These are phyloP conservation scores for Nicotiana paniculata DNA, from an alignment of 257 asterid species.

Conservation along the genomic window DNA sequence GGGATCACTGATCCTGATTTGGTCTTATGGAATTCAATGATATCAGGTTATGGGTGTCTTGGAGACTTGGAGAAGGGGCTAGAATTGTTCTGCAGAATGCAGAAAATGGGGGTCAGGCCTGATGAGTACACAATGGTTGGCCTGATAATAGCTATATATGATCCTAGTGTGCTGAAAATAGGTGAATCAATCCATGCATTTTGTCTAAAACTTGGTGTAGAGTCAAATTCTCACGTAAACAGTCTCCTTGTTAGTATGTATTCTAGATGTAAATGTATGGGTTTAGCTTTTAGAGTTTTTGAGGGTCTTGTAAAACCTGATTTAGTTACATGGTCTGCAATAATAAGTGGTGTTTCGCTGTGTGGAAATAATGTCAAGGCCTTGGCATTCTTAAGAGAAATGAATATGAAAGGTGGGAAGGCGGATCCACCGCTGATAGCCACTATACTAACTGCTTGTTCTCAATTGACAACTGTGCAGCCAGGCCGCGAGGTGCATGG, in stretches of 20 bases:
- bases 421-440: constrained; percentile 51
- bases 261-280: constrained; percentile 42
- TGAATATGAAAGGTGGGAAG: constrained; percentile 27
- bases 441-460: constrained; percentile 44
- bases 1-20: constrained; percentile 58
- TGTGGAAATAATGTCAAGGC: constrained; percentile 39
- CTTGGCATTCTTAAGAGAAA: constrained; percentile 39
- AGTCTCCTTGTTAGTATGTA: constrained; percentile 65
- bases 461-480: constrained; percentile 36
- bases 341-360: constrained; percentile 55
- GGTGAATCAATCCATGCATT: constrained; percentile 57
- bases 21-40: constrained; percentile 73
- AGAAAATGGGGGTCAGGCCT: constrained; percentile 34
- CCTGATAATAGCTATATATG: constrained; percentile 30
- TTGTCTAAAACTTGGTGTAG: constrained; percentile 48
- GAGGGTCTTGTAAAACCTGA: constrained; percentile 42
- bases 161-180: constrained; percentile 13
- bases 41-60: constrained; percentile 47
- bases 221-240: constrained; percentile 47
- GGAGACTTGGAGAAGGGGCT: constrained; percentile 44
- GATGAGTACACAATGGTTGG: constrained; percentile 78
- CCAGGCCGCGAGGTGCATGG: constrained; percentile 77
- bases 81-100: constrained; percentile 41
- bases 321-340: constrained; percentile 75
- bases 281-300: constrained; percentile 42